These are phyloP conservation scores for Pseudonitzschia delicatissima DNA, from an alignment of 108 stramenopile species.

Conservation along the genomic window DNA sequence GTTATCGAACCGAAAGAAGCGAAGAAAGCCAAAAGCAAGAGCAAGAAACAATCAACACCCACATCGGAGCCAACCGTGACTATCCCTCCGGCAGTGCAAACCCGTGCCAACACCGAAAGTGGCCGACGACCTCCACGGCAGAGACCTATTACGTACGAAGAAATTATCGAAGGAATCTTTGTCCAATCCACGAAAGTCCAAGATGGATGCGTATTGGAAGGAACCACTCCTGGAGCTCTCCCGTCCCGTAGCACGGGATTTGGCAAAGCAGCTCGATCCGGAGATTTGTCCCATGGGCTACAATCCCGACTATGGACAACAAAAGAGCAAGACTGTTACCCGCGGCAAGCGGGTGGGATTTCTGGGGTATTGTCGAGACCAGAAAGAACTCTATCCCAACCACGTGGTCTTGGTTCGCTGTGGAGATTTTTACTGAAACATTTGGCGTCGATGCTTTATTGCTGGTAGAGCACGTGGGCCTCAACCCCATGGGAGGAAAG, in stretches of 20 bases:
- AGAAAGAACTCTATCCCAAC: constrained; percentile 60
- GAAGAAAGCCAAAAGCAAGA: neutral
- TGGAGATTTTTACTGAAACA: constrained; percentile 97
- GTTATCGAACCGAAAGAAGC: neutral
- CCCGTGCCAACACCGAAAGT: neutral
- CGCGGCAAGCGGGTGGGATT: constrained; percentile 25
- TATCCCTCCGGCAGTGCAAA: neutral
- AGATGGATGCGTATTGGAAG: constrained; percentile 64
- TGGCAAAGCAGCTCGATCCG: constrained; percentile 60
- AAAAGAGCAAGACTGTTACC: constrained; percentile 31
- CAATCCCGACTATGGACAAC: constrained; percentile 39
- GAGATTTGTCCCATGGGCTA: constrained; percentile 77
- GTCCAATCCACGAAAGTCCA: neutral
- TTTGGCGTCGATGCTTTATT: constrained; percentile 94
- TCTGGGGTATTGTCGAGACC: constrained; percentile 57
- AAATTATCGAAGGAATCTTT: constrained; percentile 35
- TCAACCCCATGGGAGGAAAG: constrained; percentile 95
- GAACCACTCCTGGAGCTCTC: constrained; percentile 55
- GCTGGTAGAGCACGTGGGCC: constrained; percentile 90
- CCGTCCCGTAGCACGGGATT: constrained; percentile 54
- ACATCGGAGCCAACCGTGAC: neutral
- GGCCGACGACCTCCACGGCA: neutral
- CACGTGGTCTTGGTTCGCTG: constrained; percentile 76
- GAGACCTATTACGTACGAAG: constrained; percentile 16
- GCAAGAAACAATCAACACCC: neutral